Evolutionary conservation across 192 early-diverging fungal species (phyloP), one percentile per base, ranked within the genome.

Genomic region (Mortierella claussenii): DNA sequence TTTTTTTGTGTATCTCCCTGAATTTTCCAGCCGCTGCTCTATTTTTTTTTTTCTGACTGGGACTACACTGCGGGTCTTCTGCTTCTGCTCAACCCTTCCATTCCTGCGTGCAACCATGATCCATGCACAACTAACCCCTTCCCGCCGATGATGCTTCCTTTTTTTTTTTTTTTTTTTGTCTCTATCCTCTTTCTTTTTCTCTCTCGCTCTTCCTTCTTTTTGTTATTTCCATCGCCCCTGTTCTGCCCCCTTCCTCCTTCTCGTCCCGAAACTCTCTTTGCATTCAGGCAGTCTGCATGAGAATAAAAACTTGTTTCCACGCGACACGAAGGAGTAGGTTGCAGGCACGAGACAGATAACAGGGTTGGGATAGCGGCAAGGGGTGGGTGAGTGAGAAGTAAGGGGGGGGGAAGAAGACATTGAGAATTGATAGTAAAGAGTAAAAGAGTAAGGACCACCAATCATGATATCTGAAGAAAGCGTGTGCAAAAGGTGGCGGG

Each of bases 91-190:
- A n/a, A 23, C 26, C 57, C 15, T 20, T 32, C 31, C 52, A 65
- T 65, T 65, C 63, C 63, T 65, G 52, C 52, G 51, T 65, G 63
- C 52, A 37, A 51, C 52, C 63, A 65, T 47, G 44, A 23, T 48
- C 6, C 7, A 40, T 48, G 57, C 27, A 32, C 51, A 53, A 12
- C 5, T 30, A 31, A 17, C 28, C 28, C 51, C n/a, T 21, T 10
- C 46, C 21, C 6, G 18, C 46, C 28, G 28, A 17, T 53, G 11
- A 28, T 30, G 43, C 28, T 10, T 37, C 23, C 54, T 42, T 42
- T 65, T 37, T 65, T 40, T 37, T 27, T 24, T 17, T 54, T 12
- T 52, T 30, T 40, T 40, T 44, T 12, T 54, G 21, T 53, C 36
- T 3, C 18, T n/a, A 21, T 36, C 23, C 18, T 52, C 7, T 34